Conservation (phyloP, 129 eudicot species). For the Erigeron canadensis region DNA sequence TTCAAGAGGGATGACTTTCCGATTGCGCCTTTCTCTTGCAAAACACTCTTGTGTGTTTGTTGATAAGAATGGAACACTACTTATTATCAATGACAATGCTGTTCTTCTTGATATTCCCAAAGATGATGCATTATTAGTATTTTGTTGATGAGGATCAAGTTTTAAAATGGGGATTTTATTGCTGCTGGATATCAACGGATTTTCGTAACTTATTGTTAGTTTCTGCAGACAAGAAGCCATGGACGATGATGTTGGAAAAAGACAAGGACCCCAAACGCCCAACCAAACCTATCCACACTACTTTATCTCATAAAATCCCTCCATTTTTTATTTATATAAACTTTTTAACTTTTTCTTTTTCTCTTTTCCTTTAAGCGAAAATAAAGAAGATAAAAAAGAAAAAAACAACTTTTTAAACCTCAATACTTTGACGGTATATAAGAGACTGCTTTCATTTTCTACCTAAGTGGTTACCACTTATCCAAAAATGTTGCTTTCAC, state of each 20-base stretch:
- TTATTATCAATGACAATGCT: slow-evolving; percentile 36
- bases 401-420: too few species aligned
- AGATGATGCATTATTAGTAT: slow-evolving; percentile 28
- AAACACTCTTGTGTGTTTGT: slow-evolving; percentile 44
- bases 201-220: slow-evolving; percentile 16
- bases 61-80: slow-evolving; percentile 55
- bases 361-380: too few species aligned
- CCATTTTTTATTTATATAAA: not conserved
- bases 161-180: slow-evolving; percentile 27
- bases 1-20: slow-evolving; percentile 75
- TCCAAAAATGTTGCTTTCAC: too few species aligned
- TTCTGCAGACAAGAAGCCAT: slow-evolving; percentile 45
- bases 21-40: slow-evolving; percentile 86
- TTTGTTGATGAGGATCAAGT: not conserved
- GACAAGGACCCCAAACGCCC: slow-evolving; percentile 16
- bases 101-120: slow-evolving; percentile 67
- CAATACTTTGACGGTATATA: too few species aligned
- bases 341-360: too few species aligned
- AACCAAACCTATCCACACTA: slow-evolving; percentile 17
- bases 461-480: too few species aligned
- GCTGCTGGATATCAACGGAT: slow-evolving; percentile 12
- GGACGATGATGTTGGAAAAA: not conserved
- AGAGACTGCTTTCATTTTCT: too few species aligned
- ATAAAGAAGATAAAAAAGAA: too few species aligned
- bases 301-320: slow-evolving; percentile 23